Evolutionary conservation across 208 protist genomes (phyloP), one percentile per base, ranked within the genome.

Genomic region (Crithidia brevicula): DNA sequence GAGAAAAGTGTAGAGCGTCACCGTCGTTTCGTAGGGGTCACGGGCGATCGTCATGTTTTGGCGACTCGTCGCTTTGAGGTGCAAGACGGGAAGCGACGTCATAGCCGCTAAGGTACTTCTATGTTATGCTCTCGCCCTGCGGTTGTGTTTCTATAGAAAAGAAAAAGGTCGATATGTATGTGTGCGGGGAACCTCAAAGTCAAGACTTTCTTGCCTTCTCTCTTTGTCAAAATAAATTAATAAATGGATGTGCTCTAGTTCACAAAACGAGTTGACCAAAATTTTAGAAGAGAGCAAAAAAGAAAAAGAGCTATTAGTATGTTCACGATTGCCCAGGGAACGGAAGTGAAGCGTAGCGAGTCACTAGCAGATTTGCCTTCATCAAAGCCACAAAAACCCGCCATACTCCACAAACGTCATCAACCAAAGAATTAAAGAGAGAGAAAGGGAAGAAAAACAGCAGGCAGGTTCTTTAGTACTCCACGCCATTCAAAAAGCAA

Each of bases 1-100:
- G 33, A 93, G 72, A 61, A 95, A 95, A 4, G 85, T 87, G 73
- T 95, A 95, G 3, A 95, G 77, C 31, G 86, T 87, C 11, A 74
- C 82, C 25, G 76, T 82, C 38, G 83, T 80, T 30, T 70, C 65
- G 16, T 81, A 74, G 3, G 82, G 83, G 56, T 95, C 83, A 28
- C 71, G 38, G 1, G 81, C 72, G 20, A 81, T 53, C 7, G 67
- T 83, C 33, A 78, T 72, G 33, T 86, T 88, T 16, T 89, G 75
- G 15, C 23, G 13, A 30, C 81, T 74, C 5, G 85, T 88, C 8
- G 47, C 60, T 10, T 67, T 63, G 36, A 95, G 56, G 46, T 86
- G 89, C 64, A 95, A 79, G 34, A 95, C 89, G 9, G 89, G 89
- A 11, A 92, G 77, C 0, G 60, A 72, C 67, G 80, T 75, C 63